Percentiles rank a stretch among this genome's conserved stretches.
Conservation (phyloP, 1,284 basidiomycete species). For the Tremellales sp. region DNA sequence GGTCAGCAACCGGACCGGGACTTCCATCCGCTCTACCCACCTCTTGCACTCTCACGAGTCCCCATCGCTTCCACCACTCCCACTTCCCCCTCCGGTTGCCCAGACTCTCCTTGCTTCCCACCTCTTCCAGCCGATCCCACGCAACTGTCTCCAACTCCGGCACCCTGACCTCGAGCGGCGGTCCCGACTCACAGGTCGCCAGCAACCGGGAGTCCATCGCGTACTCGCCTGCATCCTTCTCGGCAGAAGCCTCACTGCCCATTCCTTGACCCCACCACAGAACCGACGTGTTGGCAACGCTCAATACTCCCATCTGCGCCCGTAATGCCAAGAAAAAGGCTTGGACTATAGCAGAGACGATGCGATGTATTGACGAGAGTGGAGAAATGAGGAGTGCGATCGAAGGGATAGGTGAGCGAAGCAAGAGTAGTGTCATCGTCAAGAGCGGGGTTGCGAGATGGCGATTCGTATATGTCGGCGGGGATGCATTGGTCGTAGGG, state of each 20-base stretch:
- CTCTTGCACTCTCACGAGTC: constrained; percentile 33
- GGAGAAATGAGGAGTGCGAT: constrained; percentile 53
- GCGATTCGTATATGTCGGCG: constrained; percentile 32
- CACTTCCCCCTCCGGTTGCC: constrained; percentile 21
- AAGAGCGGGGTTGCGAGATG: constrained; percentile 37
- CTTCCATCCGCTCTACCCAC: constrained; percentile 13
- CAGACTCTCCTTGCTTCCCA: constrained; percentile 27
- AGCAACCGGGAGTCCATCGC: constrained; percentile 42
- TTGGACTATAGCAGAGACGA: constrained; percentile 48
- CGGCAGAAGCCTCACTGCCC: constrained; percentile 25
- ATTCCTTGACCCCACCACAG: constrained; percentile 45
- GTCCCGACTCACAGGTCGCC: constrained; percentile 53
- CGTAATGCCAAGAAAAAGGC: constrained; percentile 43
- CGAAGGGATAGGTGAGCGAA: constrained; percentile 49
- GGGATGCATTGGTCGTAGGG: constrained; percentile 13
- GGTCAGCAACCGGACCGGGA: constrained; percentile 19
- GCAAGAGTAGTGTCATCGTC: constrained; percentile 30
- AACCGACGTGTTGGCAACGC: constrained; percentile 52
- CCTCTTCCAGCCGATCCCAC: constrained; percentile 43
- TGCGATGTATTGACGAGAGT: constrained; percentile 41
- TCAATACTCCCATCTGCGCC: constrained; percentile 42
- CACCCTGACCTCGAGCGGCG: constrained; percentile 49
- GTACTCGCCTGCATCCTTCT: constrained; percentile 9
- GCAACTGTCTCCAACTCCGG: constrained; percentile 52
- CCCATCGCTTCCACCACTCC: constrained; percentile 30